These are phyloP conservation scores for Phialophora chinensis DNA, from an alignment of 2,329 filamentous ascomycete genomes.

Conservation along the genomic window DNA sequence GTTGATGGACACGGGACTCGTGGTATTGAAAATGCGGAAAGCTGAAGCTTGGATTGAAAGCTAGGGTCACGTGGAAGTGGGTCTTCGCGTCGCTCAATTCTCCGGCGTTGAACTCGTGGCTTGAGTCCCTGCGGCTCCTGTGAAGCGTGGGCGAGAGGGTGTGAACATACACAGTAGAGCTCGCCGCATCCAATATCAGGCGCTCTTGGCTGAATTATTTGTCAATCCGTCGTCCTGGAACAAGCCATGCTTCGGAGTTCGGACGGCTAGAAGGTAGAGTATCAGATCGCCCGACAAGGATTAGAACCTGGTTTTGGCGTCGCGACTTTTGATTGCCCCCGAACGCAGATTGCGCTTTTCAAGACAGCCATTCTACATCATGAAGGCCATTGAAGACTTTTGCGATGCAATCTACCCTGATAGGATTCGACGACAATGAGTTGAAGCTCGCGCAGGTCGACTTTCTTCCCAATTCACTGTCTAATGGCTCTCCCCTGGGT, in stretches of 20 bases:
- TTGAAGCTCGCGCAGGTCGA: not conserved
- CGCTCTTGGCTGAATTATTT: not conserved
- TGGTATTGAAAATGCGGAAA: not conserved
- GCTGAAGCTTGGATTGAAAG: conserved; percentile 12
- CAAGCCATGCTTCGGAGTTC: not conserved
- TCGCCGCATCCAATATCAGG: not conserved
- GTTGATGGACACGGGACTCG: not conserved
- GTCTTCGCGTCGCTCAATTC: not conserved
- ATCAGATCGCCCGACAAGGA: conserved; percentile 4
- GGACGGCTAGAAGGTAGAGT: not conserved
- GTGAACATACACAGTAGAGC: not conserved
- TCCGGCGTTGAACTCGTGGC: not conserved
- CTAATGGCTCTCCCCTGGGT: not conserved
- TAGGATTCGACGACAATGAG: not conserved
- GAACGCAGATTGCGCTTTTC: not conserved
- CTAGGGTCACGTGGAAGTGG: conserved; percentile 12
- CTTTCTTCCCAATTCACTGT: not conserved
- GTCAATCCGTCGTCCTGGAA: not conserved
- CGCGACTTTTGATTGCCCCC: conserved; percentile 9
- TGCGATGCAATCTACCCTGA: not conserved
- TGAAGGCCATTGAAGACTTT: not conserved
- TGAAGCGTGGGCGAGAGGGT: not conserved
- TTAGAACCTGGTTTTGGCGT: conserved; percentile 3
- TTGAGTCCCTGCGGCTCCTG: not conserved
- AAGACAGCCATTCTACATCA: not conserved